These are phyloP conservation scores for Boletus vermiculosoides DNA, from an alignment of 768 basidiomycete species.

Conservation along the genomic window DNA sequence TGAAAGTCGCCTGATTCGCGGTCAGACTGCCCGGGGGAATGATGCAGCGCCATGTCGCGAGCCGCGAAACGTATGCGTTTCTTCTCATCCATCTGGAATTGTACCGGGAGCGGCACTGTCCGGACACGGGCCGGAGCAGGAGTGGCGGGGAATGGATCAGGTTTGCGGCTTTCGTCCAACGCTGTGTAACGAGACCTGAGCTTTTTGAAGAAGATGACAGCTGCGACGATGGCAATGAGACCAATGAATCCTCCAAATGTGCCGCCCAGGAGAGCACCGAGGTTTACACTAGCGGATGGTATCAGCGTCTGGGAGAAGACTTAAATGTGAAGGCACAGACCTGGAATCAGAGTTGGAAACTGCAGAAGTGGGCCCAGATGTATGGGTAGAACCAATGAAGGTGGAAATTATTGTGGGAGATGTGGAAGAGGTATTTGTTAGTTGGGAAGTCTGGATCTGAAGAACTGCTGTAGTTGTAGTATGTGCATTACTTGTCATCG, in stretches of 20 bases:
- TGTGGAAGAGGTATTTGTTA: not conserved
- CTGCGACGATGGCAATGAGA: not conserved
- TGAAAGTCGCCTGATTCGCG: not conserved
- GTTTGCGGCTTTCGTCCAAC: not conserved
- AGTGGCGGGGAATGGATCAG: constrained; percentile 3
- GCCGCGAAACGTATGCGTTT: not conserved
- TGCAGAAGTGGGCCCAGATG: not conserved
- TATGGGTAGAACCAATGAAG: not conserved
- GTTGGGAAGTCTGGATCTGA: not conserved
- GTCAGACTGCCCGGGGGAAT: not conserved
- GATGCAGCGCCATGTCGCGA: not conserved
- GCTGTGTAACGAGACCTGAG: not conserved
- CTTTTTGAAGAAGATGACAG: constrained; percentile 5
- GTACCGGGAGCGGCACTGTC: not conserved
- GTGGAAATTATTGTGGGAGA: not conserved
- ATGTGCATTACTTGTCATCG: not conserved
- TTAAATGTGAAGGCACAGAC: not conserved
- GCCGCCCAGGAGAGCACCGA: constrained; percentile 5
- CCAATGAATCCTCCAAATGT: constrained; percentile 6
- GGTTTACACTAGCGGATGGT: not conserved
- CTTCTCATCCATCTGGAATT: constrained; percentile 1
- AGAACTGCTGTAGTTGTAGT: not conserved
- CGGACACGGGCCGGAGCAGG: not conserved
- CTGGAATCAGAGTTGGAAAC: not conserved
- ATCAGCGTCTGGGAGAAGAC: not conserved